Evolutionary conservation across 805 yeast species (phyloP), one percentile per base, ranked within the genome.

Genomic region (Candida xiaguanensis): DNA sequence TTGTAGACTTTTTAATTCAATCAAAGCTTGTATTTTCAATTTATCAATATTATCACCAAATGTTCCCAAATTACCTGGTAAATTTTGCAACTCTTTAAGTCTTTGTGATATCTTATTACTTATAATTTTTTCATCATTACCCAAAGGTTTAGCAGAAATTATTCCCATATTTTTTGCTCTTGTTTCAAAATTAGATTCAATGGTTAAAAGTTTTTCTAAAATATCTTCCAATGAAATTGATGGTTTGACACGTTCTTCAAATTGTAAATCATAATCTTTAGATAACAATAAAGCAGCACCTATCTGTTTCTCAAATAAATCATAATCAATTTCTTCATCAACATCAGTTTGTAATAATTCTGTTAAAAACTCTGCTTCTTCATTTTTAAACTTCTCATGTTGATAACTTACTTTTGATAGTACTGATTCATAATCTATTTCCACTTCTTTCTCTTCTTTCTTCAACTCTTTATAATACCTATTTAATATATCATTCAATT

Each of bases 41-140:
- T 69, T 72, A 51, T 84, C 89, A 5, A 74, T 60, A 4, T 47
- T 43, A 14, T 56, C 39, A 1, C 63, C 51, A 40, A 56, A 78
- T 2, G 86, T 70, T 18, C 90, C 91, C 37, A 85, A 51, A 49
- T 81, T 83, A 3, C 85, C 76, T 2, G 95, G 93, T 12, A 85
- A 51, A 37, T 60, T 68, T 55, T 83, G 89, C 43, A 85, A 60
- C 46, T 81, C 83, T 18, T 63, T 56, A 12, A 84, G 63, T 56
- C 91, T 71, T 36, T 70, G 69, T 5, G 76, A 67, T 14, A 85
- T 74, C 43, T 78, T 79, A 16, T 70, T 58, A 4, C 75, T 60
- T 9, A 84, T 70, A 7, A 70, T 58, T 30, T 67, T 67, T 58
- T 85, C 93, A 5, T 31, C 22, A 38, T 65, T 60, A 23, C 62